Evolutionary conservation across 2,329 filamentous ascomycete species (phyloP).

Genomic region (Orbilia ellipsospora): DNA sequence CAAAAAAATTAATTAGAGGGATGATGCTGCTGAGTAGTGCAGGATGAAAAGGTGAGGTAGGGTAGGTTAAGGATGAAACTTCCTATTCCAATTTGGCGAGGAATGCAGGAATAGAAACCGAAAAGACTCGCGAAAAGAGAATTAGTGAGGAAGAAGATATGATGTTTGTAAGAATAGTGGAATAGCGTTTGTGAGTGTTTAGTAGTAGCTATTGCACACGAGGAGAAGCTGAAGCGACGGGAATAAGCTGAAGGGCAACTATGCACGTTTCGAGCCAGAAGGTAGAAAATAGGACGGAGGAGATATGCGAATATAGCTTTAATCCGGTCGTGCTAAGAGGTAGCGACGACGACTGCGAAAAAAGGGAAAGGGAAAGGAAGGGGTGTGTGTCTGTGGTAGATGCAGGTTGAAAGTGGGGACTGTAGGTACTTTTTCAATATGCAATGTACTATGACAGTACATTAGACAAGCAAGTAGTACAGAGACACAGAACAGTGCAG

Average conservation of each 20-base stretch:
- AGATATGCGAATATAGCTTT: constrained; percentile 24
- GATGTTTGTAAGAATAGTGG: neutral
- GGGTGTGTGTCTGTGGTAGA: constrained; percentile 5
- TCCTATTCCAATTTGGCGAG: constrained; percentile 55
- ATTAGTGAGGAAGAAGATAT: neutral
- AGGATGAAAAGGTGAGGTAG: constrained; percentile 16
- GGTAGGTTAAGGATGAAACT: constrained; percentile 54
- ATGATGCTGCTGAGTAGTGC: constrained; percentile 6
- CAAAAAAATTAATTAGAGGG: constrained; percentile 11
- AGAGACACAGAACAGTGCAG: constrained; percentile 12
- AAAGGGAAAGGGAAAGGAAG: neutral
- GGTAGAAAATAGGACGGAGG: constrained; percentile 1
- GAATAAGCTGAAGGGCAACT: neutral
- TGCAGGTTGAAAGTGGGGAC: constrained; percentile 22
- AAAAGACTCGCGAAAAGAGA: neutral
- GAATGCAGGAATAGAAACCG: constrained; percentile 53
- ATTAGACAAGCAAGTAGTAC: neutral
- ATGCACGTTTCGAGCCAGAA: neutral
- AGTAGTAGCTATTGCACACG: neutral
- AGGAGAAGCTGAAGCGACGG: neutral
- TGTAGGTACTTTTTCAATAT: neutral
- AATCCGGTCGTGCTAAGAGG: neutral
- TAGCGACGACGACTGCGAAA: no score
- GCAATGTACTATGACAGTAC: neutral
- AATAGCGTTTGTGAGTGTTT: neutral